These are phyloP conservation scores for Phytophthora palmivora DNA, from an alignment of 352 stramenopile genomes.

Conservation along the genomic window DNA sequence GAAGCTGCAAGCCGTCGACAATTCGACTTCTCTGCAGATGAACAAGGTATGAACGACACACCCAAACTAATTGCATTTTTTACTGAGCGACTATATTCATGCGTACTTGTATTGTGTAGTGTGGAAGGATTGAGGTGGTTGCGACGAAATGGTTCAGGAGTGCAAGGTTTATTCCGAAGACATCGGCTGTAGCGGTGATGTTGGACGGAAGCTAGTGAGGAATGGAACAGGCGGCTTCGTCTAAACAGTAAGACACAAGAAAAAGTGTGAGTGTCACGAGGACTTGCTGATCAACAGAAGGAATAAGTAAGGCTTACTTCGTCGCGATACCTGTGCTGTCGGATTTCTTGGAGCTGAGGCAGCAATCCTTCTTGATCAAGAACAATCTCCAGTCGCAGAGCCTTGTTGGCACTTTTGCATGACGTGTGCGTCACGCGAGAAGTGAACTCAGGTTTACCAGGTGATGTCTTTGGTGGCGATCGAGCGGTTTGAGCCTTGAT, in stretches of 20 bases:
- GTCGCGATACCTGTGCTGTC: conserved; percentile 57
- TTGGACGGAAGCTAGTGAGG: conserved; percentile 41
- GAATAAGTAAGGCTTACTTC: conserved; percentile 33
- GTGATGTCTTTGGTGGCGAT: conserved; percentile 16
- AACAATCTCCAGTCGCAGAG: conserved; percentile 64
- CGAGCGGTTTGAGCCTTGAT: conserved; percentile 21
- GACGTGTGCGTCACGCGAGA: conserved; percentile 62
- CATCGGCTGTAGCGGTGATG: conserved; percentile 40
- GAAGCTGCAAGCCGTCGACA: conserved; percentile 45
- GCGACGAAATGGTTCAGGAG: conserved; percentile 2
- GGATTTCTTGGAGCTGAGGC: conserved; percentile 60
- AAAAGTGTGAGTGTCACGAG: conserved; percentile 6
- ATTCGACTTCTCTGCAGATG: conserved; percentile 52
- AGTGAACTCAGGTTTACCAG: conserved; percentile 18
- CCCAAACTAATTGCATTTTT: background rate
- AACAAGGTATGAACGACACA: conserved; percentile 20
- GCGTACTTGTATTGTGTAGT: conserved; percentile 19
- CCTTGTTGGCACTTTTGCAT: conserved; percentile 67
- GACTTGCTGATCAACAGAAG: background rate
- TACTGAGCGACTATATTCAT: conserved; percentile 2
- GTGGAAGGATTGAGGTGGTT: conserved; percentile 17
- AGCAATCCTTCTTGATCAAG: conserved; percentile 66
- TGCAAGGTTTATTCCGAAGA: conserved; percentile 22
- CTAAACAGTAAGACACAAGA: conserved; percentile 18
- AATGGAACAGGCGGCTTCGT: conserved; percentile 36